Percentiles rank a stretch among this genome's conserved stretches.
Evolutionary conservation across 1,139 yeast genomes (phyloP).

Genomic region (Geotrichum macrosporum): DNA sequence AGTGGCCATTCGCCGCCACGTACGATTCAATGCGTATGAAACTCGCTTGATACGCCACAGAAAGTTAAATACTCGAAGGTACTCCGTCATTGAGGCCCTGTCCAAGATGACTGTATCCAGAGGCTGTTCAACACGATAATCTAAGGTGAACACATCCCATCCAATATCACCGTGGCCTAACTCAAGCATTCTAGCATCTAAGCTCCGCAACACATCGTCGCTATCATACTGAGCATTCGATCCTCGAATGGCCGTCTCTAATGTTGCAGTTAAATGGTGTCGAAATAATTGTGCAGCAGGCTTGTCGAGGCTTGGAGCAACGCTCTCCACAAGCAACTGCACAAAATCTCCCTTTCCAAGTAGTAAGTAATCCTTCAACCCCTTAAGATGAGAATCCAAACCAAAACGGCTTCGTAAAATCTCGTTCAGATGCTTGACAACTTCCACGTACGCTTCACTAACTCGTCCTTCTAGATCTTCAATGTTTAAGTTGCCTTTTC

Average conservation of each 20-base stretch:
- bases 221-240: conserved; percentile 55
- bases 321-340: conserved; percentile 56
- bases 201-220: conserved; percentile 45
- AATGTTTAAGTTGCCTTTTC: conserved; percentile 23
- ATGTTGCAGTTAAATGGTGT: conserved; percentile 58
- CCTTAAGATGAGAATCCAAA: conserved; percentile 53
- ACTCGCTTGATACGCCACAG: conserved; percentile 74
- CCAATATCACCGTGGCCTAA: conserved; percentile 58
- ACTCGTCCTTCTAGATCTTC: conserved; percentile 45
- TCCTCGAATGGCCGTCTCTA: conserved; percentile 61
- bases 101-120: conserved; percentile 40
- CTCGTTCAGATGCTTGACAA: conserved; percentile 50
- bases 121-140: conserved; percentile 64
- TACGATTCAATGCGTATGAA: conserved; percentile 46
- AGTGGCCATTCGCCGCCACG: conserved; percentile 44
- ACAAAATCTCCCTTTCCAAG: conserved; percentile 78
- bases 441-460: conserved; percentile 52
- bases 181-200: conserved; percentile 78
- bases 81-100: conserved; percentile 48
- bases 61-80: conserved; percentile 77
- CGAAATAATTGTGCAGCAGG: conserved; percentile 63
- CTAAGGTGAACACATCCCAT: conserved; percentile 93
- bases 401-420: conserved; percentile 50
- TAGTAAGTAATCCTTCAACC: conserved; percentile 62
- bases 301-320: conserved; percentile 51